phyloP scores from a whole-genome alignment of 495 filamentous ascomycete species.

The Lasiosphaeris hirsuta region DNA sequence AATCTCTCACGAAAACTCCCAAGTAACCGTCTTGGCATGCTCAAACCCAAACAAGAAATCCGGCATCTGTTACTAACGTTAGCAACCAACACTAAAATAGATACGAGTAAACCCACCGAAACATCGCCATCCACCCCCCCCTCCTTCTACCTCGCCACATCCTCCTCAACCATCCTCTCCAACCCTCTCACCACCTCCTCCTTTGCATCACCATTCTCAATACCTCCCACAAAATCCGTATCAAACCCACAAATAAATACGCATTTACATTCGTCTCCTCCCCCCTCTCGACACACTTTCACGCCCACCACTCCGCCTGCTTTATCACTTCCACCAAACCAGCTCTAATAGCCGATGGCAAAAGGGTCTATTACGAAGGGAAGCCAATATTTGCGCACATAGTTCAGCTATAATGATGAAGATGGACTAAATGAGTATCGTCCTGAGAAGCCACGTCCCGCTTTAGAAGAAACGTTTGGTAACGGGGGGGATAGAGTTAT shows the following conservation, averaged over 20 bases:
- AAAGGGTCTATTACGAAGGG: constrained; percentile 44
- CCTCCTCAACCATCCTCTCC: neutral
- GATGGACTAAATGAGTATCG: constrained; percentile 35
- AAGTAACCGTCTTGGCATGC: no score
- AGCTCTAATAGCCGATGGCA: constrained; percentile 37
- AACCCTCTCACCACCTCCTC: neutral
- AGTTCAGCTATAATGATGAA: constrained; percentile 50
- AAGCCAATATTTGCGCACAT: constrained; percentile 43
- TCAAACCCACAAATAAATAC: constrained; percentile 41
- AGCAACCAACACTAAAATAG: no score
- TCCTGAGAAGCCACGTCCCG: constrained; percentile 26
- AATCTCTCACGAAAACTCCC: no score
- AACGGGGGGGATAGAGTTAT: constrained; percentile 38
- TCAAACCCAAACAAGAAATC: no score
- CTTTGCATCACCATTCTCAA: constrained; percentile 19
- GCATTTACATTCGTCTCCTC: constrained; percentile 60
- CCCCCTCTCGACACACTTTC: constrained; percentile 39
- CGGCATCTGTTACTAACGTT: no score
- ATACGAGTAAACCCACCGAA: no score
- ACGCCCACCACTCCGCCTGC: constrained; percentile 43
- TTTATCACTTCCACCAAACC: constrained; percentile 48
- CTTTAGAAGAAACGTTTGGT: constrained; percentile 28
- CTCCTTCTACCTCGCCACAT: no score
- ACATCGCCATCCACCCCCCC: constrained; percentile 5
- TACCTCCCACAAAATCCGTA: constrained; percentile 18